Base-by-base conservation (phyloP, 768 basidiomycete species). In the Collybia sordida region DNA sequence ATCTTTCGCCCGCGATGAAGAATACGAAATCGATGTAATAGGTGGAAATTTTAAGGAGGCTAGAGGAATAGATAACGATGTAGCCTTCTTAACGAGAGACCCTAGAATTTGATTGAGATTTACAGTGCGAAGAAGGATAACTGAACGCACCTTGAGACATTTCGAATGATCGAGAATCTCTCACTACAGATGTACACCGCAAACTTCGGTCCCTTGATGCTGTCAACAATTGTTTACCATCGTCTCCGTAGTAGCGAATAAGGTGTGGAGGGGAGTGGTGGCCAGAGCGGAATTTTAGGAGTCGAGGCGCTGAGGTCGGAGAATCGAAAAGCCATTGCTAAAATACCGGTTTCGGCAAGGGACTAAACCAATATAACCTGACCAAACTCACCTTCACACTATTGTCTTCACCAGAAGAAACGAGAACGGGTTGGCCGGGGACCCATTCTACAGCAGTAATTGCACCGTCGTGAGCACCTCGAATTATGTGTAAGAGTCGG, bases 321-420 rank as follows among this genome's bases (percentile, higher is more conserved):
- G 94, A 90, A 61, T 98, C 97, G 59, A 96, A 95, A 18, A 96
- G 64, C 95, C 96, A 98, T 94, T 99, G 95, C 95, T 98, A 45
- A 7, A 27, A 12, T 35, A 34, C 15, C 15, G 5, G 6, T 39
- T 14, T 2, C 1, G 25, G 19, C 41, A 23, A 24, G 9, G 47
- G 34, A 6, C 3, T 31, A 4, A 11, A 14, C 14, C 31, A 27
- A 31, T 31, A 34, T 27, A 15, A 21, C 19, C 31, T 45, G 5
- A 27, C 36, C 31, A 28, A 37, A 63, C 65, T 47, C 50, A 94
- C 95, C 79, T 98, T 98, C 51, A 99, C 80, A 58, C 92, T 90
- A 65, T 99, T 99, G 63, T 98, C 97, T 54, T 88, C 90, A 18
- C 93, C 90, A 2, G 90, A 91, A 27, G 85, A 94, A 52, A 98